phyloP scores from a whole-genome alignment of 2,329 filamentous ascomycete species.

The Sporothrix brasiliensis region DNA sequence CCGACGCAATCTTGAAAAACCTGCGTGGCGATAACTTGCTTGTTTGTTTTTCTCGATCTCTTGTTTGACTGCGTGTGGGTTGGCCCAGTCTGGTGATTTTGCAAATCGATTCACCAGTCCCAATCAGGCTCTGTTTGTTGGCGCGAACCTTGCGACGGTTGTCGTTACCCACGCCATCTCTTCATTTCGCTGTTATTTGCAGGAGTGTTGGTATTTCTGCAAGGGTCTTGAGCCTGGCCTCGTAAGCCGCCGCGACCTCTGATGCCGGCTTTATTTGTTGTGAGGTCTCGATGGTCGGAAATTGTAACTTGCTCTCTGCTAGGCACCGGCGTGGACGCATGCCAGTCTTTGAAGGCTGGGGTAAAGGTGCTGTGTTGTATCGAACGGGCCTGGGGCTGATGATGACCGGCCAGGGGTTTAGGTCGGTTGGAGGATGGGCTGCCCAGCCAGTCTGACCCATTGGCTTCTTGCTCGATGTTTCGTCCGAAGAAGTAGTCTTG shows the following conservation, averaged over 20 bases:
- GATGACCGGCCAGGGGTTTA: not conserved
- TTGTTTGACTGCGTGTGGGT: constrained; percentile 6
- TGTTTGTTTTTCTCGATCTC: not conserved
- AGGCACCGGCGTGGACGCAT: not conserved
- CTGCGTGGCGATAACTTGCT: not conserved
- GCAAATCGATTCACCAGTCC: constrained; percentile 2
- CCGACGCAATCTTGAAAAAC: constrained; percentile 17
- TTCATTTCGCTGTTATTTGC: constrained; percentile 25
- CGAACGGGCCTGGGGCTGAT: not conserved
- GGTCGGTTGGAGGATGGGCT: not conserved
- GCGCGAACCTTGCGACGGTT: not conserved
- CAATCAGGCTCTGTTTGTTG: constrained; percentile 9
- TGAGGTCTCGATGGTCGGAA: constrained; percentile 5
- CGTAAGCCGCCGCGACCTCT: constrained; percentile 4
- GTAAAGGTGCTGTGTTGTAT: not conserved
- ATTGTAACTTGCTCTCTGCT: not conserved
- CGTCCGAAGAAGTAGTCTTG: constrained; percentile 10
- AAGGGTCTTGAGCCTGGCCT: not conserved
- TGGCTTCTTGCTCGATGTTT: constrained; percentile 19
- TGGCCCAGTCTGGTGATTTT: constrained; percentile 6
- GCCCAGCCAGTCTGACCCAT: constrained; percentile 9
- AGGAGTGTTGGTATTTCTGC: constrained; percentile 3
- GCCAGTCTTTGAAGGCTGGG: not conserved
- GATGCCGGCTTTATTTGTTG: constrained; percentile 14
- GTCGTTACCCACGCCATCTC: constrained; percentile 18